Evolutionary conservation across 192 early-diverging fungal genomes (phyloP), one percentile per base, ranked within the genome.

Genomic region (Funneliformis mosseae): DNA sequence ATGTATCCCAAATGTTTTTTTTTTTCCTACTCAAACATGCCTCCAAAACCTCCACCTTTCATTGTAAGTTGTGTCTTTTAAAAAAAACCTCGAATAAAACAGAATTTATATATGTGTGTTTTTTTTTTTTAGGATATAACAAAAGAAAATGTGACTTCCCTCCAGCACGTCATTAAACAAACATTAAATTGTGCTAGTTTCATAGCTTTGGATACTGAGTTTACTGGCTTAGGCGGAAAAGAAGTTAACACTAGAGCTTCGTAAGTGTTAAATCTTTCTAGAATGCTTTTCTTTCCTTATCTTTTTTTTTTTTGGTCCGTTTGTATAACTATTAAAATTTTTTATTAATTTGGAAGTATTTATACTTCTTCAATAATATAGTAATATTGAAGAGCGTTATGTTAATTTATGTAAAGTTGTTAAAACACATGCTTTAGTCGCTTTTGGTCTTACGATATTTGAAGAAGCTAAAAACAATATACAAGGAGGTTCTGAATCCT

Each of bases 181-280:
- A 63, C 81, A 23, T 74, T 91, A 71, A 86, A 50, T 69, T 81
- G 87, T 16, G 92, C 95, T 12, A 83, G 86, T 60, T 96, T 95
- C 78, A 89, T 98, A 73, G 89, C 96, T 6, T 83, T 98, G 45
- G 97, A 98, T 83, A 93, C 94, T 5, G 97, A 98, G 81, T 97
- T 98, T 81, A 95, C 95, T 10, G 97, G 97, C 10, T 89, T 96
- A 1, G 92, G 92, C 10, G 76, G 81, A 3, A 80, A 80, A 76
- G 27, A 81, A 45, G 66, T 79, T 27, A 81, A 85, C 45, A 84
- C 86, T 10, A 73, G 80, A 0, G 83, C 85, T 33, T n/a, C 79
- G 85, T 86, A 55, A 74, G 80, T 82, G 38, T 7, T 43, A 25
- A 43, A n/a, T 82, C 33, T 48, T 74, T 59, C 27, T 50, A 21